A percentile compares a stretch with the other conserved stretches of the same genome.
Conservation (phyloP, 306 rosid genomes). For the Carpinus viminea region DNA sequence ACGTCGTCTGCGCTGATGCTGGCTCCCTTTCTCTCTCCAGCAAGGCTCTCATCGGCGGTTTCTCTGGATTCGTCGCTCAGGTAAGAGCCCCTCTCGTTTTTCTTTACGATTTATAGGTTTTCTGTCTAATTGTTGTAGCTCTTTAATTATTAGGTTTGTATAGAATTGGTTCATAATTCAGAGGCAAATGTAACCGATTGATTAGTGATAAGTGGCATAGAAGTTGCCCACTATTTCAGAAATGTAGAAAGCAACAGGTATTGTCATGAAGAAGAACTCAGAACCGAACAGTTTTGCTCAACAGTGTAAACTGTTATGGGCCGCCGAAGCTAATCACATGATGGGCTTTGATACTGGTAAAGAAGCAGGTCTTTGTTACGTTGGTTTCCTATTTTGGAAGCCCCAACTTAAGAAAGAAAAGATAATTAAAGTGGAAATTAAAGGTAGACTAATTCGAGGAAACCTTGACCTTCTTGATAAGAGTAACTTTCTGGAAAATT, state of each 20-base stretch:
- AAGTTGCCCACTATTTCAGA: background rate
- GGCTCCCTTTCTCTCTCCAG: constrained; percentile 48
- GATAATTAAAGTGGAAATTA: too few species aligned
- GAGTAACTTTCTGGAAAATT: too few species aligned
- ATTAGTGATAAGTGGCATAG: background rate
- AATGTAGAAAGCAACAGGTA: background rate
- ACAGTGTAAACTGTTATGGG: too few species aligned
- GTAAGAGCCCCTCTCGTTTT: constrained; percentile 35
- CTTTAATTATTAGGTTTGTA: background rate
- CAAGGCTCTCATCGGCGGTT: constrained; percentile 73
- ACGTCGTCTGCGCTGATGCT: constrained; percentile 33
- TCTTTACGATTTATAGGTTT: background rate
- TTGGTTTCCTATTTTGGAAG: too few species aligned
- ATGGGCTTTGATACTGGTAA: too few species aligned
- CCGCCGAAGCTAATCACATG: too few species aligned
- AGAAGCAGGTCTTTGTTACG: too few species aligned
- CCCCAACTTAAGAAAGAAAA: too few species aligned
- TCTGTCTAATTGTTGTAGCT: background rate
- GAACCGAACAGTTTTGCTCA: background rate
- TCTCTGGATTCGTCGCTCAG: constrained; percentile 81
- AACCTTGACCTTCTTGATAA: too few species aligned
- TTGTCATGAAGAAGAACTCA: background rate
- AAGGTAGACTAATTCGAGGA: too few species aligned
- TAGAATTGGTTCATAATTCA: background rate
- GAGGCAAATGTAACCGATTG: background rate